Base-by-base conservation (phyloP, 345 rosid species). In the Euphorbia tirucalli region DNA sequence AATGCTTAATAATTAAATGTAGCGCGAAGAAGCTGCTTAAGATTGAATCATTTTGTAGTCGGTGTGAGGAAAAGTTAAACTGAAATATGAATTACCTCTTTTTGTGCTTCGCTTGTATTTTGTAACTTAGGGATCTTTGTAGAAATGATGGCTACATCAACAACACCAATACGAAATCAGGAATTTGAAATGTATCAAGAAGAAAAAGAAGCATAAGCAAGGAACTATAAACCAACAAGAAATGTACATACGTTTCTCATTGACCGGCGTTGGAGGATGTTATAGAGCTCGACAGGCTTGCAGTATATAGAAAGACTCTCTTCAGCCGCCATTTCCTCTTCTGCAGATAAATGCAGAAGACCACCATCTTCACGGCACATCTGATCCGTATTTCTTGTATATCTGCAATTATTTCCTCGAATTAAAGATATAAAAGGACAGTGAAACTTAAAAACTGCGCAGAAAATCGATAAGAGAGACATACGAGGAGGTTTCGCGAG, bases 281-380 rank as follows among this genome's bases (percentile, higher is more conserved):
- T 96, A 85, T 93, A 93, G 74, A 96, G 89, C 69, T 96, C 99
- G 11, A 96, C 98, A 77, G 98, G 98, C 82, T 93, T 93, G 96
- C 99, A 96, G 79, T 91, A 96, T 35, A 80, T 70, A 1, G 87
- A 80, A 24, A 91, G 81, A 77, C 97, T 90, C 82, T 91, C 99
- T 69, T 91, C 98, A 50, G 99, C 97, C 22, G 92, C 95, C 77
- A 78, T 79, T 82, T 91, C 90, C 79, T 96, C 97, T 75, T 96
- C 98, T 24, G 87, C 87, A 21, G 97, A 87, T 77, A 91, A 82
- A 86, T 69, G 93, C 84, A 78, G 32, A 71, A 85, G 89, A 71
- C 89, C 85, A 71, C 88, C 85, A 74, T 90, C 97, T 79, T 90
- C 97, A 66, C 87, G 92, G 86, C 97, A 90, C 99, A 96, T 96